Percentiles rank a stretch among this genome's conserved stretches.
phyloP scores from a whole-genome alignment of 306 rosid species.

The Begonia masoniana region DNA sequence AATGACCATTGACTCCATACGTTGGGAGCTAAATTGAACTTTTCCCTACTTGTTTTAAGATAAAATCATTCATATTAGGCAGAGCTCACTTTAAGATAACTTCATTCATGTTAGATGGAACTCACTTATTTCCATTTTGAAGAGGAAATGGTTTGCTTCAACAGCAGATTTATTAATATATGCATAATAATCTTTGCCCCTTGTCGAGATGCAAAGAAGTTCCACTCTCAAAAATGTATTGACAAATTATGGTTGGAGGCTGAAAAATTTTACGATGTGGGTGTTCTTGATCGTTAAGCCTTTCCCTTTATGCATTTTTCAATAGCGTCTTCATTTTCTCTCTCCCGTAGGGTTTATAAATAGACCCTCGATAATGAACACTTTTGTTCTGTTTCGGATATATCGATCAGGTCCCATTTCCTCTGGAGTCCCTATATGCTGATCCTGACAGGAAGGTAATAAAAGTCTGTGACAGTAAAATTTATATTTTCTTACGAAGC shows the following conservation, averaged over 20 bases:
- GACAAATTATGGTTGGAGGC: too few species aligned
- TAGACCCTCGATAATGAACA: background rate
- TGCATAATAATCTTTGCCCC: background rate
- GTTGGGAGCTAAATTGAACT: too few species aligned
- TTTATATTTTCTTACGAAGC: background rate
- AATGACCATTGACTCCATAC: too few species aligned
- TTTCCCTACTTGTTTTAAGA: too few species aligned
- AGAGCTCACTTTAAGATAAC: background rate
- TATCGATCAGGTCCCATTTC: constrained; percentile 70
- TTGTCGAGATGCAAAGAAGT: background rate
- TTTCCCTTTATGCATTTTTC: too few species aligned
- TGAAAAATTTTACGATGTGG: too few species aligned
- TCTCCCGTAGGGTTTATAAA: background rate
- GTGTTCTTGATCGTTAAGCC: too few species aligned
- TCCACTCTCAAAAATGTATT: background rate
- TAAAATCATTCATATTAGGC: background rate
- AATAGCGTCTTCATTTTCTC: background rate
- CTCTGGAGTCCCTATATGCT: constrained; percentile 77
- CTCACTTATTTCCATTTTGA: background rate
- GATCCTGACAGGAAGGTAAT: constrained; percentile 69
- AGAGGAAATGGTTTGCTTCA: background rate
- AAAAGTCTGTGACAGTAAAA: background rate
- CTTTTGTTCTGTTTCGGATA: constrained; percentile 11
- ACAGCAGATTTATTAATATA: background rate
- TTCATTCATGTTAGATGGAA: background rate